These are phyloP conservation scores for Hyaloscypha hepaticicola DNA, from an alignment of 495 filamentous ascomycete genomes.

Conservation along the genomic window DNA sequence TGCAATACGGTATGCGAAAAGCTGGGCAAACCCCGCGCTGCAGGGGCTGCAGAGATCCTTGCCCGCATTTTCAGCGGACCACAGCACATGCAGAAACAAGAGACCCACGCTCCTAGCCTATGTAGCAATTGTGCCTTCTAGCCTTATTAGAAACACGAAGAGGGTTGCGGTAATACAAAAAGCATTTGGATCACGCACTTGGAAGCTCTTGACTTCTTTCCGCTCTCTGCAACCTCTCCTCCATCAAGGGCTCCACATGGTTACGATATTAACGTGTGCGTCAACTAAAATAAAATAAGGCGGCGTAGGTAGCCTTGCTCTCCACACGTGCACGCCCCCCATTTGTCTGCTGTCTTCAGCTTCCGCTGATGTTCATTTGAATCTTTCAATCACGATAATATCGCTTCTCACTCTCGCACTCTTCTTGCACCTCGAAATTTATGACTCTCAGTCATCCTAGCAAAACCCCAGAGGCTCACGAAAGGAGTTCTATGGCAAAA, in stretches of 20 bases:
- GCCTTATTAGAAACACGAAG: background rate
- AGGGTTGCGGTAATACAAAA: background rate
- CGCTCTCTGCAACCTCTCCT: background rate
- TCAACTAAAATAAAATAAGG: background rate
- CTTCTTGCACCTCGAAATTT: background rate
- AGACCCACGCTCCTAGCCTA: background rate
- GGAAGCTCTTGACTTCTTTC: background rate
- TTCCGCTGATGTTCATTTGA: background rate
- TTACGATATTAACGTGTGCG: background rate
- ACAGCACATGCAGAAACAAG: background rate
- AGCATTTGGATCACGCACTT: background rate
- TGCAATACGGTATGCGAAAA: background rate
- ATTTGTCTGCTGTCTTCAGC: background rate
- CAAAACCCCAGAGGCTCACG: background rate
- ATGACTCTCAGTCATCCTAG: background rate
- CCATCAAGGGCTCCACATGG: background rate
- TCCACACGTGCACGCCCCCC: background rate
- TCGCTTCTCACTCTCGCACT: background rate
- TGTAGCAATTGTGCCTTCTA: background rate
- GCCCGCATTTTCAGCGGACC: too few species aligned
- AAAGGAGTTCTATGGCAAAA: background rate
- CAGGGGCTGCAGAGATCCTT: background rate
- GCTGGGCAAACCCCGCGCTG: background rate
- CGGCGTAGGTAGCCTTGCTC: background rate
- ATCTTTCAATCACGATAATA: background rate